Base-by-base conservation (phyloP, 2,329 filamentous ascomycete species). In the Aspergillus arachidicola region DNA sequence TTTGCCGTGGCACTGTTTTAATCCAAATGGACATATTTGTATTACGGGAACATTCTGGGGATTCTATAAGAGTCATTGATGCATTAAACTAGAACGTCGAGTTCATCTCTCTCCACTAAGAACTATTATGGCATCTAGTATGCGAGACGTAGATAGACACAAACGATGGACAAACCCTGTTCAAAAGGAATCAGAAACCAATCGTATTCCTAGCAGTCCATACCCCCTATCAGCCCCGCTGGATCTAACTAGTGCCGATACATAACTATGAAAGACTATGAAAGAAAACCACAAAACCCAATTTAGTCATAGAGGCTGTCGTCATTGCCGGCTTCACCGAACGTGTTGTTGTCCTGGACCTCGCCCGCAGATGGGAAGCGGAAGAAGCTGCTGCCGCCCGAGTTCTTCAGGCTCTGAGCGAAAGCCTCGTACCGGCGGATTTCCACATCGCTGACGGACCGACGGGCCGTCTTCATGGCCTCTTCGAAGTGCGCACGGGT, bases 401-500 rank as follows among this genome's bases (percentile, higher is more conserved):
- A 89, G 79, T 96, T 97, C 91, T 99, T 99, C 93, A 99, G 96
- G 79, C 94, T 94, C 84, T 98, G 94, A 46, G 94, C 92, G 75
- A 99, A 99, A 5, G 95, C 94, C 86, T 99, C 95, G 83, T 99
- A 99, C 65, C 94, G 91, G 76, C 95, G 91, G 74, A 99, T 96
- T 86, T 99, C 95, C 26, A 98, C 94, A 71, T 99, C 95, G 62
- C 88, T 94, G 71, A 99, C 95, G 32, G 95, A 98, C 77, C 92
- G 89, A 80, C 95, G 91, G 68, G 95, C 95, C 80, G 91, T 90
- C 80, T 91, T 89, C 95, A 99, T 99, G 51, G 95, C 95, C 86
- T 99, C 95, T 84, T 98, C 94, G 77, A 99, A 99, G 83, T 99
- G 95, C 63, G 90, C 91, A 83, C 92, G 95, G 73, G 95, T 98